phyloP scores from a whole-genome alignment of 768 basidiomycete species.

The Tylopilus rubrobrunneus region DNA sequence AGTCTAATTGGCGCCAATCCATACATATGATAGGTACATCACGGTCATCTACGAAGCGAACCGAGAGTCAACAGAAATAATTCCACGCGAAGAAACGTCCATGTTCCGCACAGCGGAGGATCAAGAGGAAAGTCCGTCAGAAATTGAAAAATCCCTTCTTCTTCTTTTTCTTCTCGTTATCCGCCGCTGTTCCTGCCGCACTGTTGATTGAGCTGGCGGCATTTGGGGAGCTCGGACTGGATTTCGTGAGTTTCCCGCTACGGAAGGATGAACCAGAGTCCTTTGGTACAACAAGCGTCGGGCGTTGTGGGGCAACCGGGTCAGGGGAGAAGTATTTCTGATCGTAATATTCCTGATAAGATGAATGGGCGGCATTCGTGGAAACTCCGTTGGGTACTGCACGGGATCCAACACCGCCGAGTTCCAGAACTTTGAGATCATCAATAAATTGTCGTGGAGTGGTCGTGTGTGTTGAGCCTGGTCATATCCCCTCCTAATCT shows the following conservation, averaged over 20 bases:
- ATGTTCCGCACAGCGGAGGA: background rate
- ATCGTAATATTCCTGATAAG: conserved; percentile 77
- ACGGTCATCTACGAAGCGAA: conserved; percentile 1
- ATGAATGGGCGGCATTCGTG: conserved; percentile 43
- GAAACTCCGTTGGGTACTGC: conserved; percentile 66
- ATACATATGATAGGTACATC: conserved; percentile 4
- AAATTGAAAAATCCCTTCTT: conserved; percentile 71
- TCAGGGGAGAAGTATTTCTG: conserved; percentile 59
- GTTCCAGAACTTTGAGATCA: conserved; percentile 82
- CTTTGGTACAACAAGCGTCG: conserved; percentile 26
- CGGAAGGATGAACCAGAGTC: conserved; percentile 17
- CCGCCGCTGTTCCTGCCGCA: conserved; percentile 34
- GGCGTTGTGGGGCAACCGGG: conserved; percentile 30
- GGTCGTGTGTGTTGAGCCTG: conserved; percentile 86
- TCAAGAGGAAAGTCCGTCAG: conserved; percentile 23
- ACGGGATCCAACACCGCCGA: conserved; percentile 80
- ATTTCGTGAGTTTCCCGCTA: conserved; percentile 25
- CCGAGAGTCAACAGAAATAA: background rate
- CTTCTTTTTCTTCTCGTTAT: conserved; percentile 73
- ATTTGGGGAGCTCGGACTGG: conserved; percentile 47
- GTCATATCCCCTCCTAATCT: background rate
- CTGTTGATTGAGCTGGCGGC: conserved; percentile 47
- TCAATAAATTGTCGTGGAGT: conserved; percentile 84
- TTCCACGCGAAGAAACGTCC: background rate
- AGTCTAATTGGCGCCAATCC: conserved; percentile 9